Evolutionary conservation across 345 rosid species (phyloP), one percentile per base, ranked within the genome.

Genomic region (Brassica cretica): DNA sequence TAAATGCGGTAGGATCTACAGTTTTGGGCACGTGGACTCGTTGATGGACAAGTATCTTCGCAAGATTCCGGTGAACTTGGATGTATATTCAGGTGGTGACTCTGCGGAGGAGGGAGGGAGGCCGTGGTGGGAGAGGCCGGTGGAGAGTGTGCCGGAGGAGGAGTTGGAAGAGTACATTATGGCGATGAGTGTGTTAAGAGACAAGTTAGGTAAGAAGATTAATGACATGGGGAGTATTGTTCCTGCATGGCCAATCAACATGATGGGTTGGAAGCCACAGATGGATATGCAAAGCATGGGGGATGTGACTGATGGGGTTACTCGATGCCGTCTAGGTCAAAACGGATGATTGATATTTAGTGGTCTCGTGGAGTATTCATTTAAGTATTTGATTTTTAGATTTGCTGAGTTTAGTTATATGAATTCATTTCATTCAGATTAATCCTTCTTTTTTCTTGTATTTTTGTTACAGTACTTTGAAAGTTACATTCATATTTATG

Each of bases 61-160:
- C 15, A 75, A 70, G 21, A 32, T 0, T 29, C 79, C 83, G 56
- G 83, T 80, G 68, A 75, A n/a, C 29, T 29, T 80, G 29, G 79
- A 70, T 3, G 68, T 59, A 24, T 18, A 44, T 33, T 12, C 68
- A 2, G 76, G 72, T 24, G 41, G 44, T 15, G 24, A 70, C 2
- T 32, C 4, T 11, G 72, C 32, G 21, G 83, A 75, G 18, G 78
- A 37, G 41, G 71, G 53, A 39, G 66, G 25, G 61, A 68, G 0
- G 33, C 5, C 83, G 14, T 80, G 76, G 83, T 80, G 83, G 83
- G 75, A 70, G 53, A 66, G 76, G 8, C 73, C 83, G 32, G 79
- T 75, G 72, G 83, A 80, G 76, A 75, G 69, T 44, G 76, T 80
- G 15, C 79, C 83, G 53, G 79, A 80, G 12, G 79, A 70, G 18